These are phyloP conservation scores for Phytophthora sojae DNA, from an alignment of 352 stramenopile genomes.

Conservation along the genomic window DNA sequence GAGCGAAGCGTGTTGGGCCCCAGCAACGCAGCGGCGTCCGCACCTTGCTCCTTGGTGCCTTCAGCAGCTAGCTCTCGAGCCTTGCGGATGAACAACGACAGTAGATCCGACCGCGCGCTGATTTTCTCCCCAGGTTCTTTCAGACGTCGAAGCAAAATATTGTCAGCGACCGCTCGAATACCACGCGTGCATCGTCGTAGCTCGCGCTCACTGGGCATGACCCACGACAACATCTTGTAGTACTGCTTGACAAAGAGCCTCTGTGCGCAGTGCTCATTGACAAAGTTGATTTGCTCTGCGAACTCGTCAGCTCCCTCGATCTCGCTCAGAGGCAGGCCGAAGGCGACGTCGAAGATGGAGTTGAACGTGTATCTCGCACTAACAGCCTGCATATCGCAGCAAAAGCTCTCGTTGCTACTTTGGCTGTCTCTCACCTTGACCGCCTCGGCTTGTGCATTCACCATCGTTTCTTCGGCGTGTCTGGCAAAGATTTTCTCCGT, in stretches of 20 bases:
- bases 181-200: conserved; percentile 35
- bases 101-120: conserved; percentile 45
- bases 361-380: conserved; percentile 60
- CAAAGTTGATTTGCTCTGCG: conserved; percentile 59
- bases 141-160: conserved; percentile 52
- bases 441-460: conserved; percentile 8
- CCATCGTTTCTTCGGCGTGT: conserved; percentile 41
- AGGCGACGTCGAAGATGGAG: conserved; percentile 70
- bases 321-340: conserved; percentile 49
- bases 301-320: conserved; percentile 44
- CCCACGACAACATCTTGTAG: conserved; percentile 65
- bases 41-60: not conserved
- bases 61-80: conserved; percentile 43
- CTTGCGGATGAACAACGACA: conserved; percentile 69
- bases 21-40: conserved; percentile 21
- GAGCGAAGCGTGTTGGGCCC: conserved; percentile 54
- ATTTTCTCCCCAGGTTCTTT: conserved; percentile 42
- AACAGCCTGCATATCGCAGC: conserved; percentile 66
- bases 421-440: conserved; percentile 8
- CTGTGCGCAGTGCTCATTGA: conserved; percentile 63
- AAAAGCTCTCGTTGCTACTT: conserved; percentile 13
- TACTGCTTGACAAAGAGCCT: conserved; percentile 72
- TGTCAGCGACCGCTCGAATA: conserved; percentile 54
- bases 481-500: conserved; percentile 57
- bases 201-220: conserved; percentile 67